Conservation (phyloP, 352 stramenopile species). For the Globisporangium mamillatum region DNA sequence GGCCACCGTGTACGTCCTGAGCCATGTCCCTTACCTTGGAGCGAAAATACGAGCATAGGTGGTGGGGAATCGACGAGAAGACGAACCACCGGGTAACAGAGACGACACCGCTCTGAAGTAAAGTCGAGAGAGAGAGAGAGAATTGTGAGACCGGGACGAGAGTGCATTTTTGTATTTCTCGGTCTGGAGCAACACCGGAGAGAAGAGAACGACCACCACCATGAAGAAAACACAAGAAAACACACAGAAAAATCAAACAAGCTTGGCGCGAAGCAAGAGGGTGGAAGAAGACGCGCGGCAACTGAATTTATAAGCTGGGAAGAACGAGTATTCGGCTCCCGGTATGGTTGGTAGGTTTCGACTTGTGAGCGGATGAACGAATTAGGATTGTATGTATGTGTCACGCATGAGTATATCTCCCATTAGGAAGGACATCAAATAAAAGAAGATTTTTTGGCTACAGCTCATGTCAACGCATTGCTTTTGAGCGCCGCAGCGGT, state of each 20-base stretch:
- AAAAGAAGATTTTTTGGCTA: constrained; percentile 1
- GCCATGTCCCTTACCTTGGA: constrained; percentile 60
- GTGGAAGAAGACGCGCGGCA: background rate
- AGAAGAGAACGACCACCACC: background rate
- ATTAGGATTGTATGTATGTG: constrained; percentile 12
- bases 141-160: background rate
- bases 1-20: constrained; percentile 48
- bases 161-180: background rate
- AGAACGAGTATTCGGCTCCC: background rate
- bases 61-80: constrained; percentile 20
- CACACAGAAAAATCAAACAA: background rate
- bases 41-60: constrained; percentile 61
- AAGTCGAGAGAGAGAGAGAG: constrained; percentile 9
- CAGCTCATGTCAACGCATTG: too few relatives aligned
- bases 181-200: background rate
- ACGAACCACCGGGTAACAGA: constrained; percentile 13
- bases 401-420: constrained; percentile 5
- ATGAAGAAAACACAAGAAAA: background rate
- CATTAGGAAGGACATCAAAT: constrained; percentile 8
- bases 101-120: constrained; percentile 10
- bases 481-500: constrained; percentile 9
- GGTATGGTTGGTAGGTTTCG: constrained; percentile 4
- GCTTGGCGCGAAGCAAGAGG: background rate
- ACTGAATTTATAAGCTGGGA: background rate
- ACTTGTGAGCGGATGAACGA: constrained; percentile 9